These are phyloP conservation scores for Coelastrella sp. DNA, from an alignment of 139 green algal species.

Conservation along the genomic window DNA sequence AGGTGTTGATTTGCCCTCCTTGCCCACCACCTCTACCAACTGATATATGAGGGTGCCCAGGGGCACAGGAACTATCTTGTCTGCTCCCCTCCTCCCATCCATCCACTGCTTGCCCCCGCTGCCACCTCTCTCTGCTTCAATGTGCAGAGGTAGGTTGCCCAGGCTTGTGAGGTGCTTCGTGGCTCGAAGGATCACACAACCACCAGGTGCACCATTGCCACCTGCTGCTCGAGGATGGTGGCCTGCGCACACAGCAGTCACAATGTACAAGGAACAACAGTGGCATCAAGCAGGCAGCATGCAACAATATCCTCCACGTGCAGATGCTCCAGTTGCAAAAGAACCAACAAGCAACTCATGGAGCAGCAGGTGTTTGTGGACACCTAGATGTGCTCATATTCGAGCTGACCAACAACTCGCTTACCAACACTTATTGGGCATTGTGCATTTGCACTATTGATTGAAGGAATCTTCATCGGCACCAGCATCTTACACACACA, in stretches of 20 bases:
- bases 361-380: too few species aligned
- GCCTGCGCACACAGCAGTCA: background rate
- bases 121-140: constrained; percentile 2
- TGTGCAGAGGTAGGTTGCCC: constrained; percentile 30
- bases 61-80: constrained; percentile 34
- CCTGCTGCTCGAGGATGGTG: constrained; percentile 37
- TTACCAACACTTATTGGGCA: too few species aligned
- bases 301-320: too few species aligned
- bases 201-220: constrained; percentile 40
- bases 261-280: background rate
- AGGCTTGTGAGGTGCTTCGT: constrained; percentile 18
- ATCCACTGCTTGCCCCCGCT: constrained; percentile 47
- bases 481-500: too few species aligned
- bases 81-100: constrained; percentile 21
- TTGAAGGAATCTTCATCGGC: too few species aligned
- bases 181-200: constrained; percentile 44
- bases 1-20: background rate
- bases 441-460: too few species aligned
- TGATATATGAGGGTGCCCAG: constrained; percentile 35
- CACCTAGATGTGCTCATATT: too few species aligned
- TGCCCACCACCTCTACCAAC: constrained; percentile 5
- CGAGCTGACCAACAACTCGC: too few species aligned
- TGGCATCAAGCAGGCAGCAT: background rate
- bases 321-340: too few species aligned
- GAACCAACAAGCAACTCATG: too few species aligned